Conservation (phyloP, 768 basidiomycete species). For the Lactarius pseudohatsudake region DNA sequence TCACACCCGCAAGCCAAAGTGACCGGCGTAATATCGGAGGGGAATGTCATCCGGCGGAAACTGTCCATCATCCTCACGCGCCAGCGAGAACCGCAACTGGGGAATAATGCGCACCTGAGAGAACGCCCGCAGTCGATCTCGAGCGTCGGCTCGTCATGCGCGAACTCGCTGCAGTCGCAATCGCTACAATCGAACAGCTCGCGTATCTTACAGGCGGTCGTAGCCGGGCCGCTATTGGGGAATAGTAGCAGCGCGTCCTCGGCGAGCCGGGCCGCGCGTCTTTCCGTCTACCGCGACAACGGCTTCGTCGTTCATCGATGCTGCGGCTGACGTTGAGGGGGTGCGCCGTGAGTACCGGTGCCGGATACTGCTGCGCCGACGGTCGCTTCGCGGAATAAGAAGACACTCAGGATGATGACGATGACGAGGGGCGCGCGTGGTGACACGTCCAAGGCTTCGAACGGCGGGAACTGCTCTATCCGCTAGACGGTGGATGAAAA, state of each 20-base stretch:
- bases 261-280: constrained; percentile 35
- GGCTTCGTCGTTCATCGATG: background rate
- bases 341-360: background rate
- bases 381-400: background rate
- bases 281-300: background rate
- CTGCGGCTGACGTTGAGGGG: background rate
- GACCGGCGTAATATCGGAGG: constrained; percentile 9
- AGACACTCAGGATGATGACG: background rate
- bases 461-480: constrained; percentile 13
- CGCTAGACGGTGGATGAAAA: background rate
- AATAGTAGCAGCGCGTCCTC: background rate
- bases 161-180: constrained; percentile 39
- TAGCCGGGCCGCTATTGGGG: no score
- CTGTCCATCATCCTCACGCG: constrained; percentile 42
- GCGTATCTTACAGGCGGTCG: constrained; percentile 53
- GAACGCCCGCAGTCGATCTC: constrained; percentile 51
- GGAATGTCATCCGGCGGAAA: constrained; percentile 33
- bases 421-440: constrained; percentile 19
- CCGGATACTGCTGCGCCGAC: background rate
- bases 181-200: constrained; percentile 53
- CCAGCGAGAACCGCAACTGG: constrained; percentile 16
- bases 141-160: constrained; percentile 46
- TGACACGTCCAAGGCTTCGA: constrained; percentile 14
- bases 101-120: constrained; percentile 41
- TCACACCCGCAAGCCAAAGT: background rate